Percentiles rank a stretch among this genome's conserved stretches.
Conservation (phyloP, 78 protist genomes). For the Dictyostelium brefeldianum region DNA sequence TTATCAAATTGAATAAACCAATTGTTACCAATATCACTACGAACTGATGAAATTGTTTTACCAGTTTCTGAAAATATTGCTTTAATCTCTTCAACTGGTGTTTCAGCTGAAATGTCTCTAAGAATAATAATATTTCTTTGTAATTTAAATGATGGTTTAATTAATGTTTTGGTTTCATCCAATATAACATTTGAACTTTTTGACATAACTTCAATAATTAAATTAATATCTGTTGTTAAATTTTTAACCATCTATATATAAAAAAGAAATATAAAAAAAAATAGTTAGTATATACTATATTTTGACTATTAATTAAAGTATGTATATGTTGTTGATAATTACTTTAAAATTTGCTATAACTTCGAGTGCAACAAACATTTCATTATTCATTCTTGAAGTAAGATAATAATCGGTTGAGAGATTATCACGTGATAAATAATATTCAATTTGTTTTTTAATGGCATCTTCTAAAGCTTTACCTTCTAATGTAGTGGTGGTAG, state of each 20-base stretch:
- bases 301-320: no score
- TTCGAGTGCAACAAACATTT: slow-evolving; percentile 72
- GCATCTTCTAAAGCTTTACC: slow-evolving; percentile 64
- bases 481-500: background rate
- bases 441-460: slow-evolving; percentile 71
- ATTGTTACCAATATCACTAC: slow-evolving; percentile 49
- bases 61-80: slow-evolving; percentile 34
- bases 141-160: slow-evolving; percentile 64
- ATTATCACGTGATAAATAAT: slow-evolving; percentile 81
- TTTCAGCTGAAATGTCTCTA: slow-evolving; percentile 53
- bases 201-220: slow-evolving; percentile 64
- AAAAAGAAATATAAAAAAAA: no score
- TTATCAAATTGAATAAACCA: slow-evolving; percentile 80
- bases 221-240: slow-evolving; percentile 61
- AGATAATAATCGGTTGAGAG: slow-evolving; percentile 63
- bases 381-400: slow-evolving; percentile 47
- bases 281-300: background rate
- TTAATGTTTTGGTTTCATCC: slow-evolving; percentile 45
- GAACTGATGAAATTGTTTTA: background rate
- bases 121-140: slow-evolving; percentile 63
- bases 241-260: slow-evolving; percentile 46
- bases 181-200: slow-evolving; percentile 27
- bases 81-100: slow-evolving; percentile 68
- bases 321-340: background rate
- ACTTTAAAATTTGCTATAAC: slow-evolving; percentile 73